Evolutionary conservation across 352 stramenopile species (phyloP), one percentile per base, ranked within the genome.

Genomic region (Phytophthora constricta): DNA sequence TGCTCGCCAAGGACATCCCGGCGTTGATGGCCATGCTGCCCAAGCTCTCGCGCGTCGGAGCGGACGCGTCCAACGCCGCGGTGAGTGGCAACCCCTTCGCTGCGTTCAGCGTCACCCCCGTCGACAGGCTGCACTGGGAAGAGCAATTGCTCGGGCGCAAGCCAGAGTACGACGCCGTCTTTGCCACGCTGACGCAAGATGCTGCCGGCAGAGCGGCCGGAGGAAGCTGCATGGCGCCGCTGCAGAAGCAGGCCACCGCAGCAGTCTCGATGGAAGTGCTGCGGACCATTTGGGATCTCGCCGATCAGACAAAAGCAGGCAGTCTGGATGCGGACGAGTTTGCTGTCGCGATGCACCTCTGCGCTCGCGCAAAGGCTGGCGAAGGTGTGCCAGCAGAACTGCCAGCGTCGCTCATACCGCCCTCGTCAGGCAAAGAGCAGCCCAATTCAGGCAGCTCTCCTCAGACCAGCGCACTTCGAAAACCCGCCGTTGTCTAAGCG

Each of bases 1-100:
- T 99, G n/a, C 97, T 99, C 25, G 93, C 92, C 17, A 90, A 96
- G 28, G 97, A 99, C 61, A 99, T 99, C 57, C 97, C 97, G 26
- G 92, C 96, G 51, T 82, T 99, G 58, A 93, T 96, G 86, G 70
- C 91, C 17, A 64, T 82, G 51, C 50, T 93, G 53, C 87, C 86
- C 4, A 93, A 92, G 58, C 77, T 79, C 25, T 72, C 64, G 14
- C 65, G 58, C 2, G 58, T 52, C 3, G 55, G 31, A 2, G 66
- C 63, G 4, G 58, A 9, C 1, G 22, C 31, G 19, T 42, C 9
- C 25, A 49, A 10, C n/a, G 51, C 17, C n/a, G 33, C 23, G 13
- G 47, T 47, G 1, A 72, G 59, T 23, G 68, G 61, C 19, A 78
- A 76, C 39, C 71, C 70, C 22, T 77, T 79, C 49, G 62, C 57